These are phyloP conservation scores for Lentinula boryana DNA, from an alignment of 768 basidiomycete species.

Conservation along the genomic window DNA sequence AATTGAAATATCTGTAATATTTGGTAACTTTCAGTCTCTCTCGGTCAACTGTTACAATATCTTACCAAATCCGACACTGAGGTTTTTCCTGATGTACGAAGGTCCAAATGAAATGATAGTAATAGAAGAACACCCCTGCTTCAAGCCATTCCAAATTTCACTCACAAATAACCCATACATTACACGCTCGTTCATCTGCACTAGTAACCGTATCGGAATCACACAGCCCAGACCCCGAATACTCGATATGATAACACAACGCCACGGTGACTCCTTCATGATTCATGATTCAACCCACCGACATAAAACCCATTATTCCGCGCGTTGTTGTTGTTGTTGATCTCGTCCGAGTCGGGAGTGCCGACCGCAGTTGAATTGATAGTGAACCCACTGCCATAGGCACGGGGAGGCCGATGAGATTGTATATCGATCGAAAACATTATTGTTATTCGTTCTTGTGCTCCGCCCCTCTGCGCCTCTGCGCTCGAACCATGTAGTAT, in stretches of 20 bases:
- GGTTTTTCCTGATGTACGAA: too few relatives aligned
- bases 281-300: background rate
- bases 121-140: too few relatives aligned
- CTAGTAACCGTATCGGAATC: background rate
- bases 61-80: too few relatives aligned
- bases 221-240: background rate
- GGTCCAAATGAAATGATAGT: too few relatives aligned
- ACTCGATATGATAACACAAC: background rate
- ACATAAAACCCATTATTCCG: background rate
- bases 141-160: background rate
- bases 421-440: too few relatives aligned
- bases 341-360: background rate
- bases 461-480: too few relatives aligned
- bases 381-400: background rate
- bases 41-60: too few relatives aligned
- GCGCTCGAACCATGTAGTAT: too few relatives aligned
- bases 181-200: background rate
- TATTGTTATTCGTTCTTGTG: too few relatives aligned
- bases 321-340: background rate
- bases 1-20: too few relatives aligned
- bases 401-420: too few relatives aligned
- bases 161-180: background rate
- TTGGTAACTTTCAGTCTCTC: too few relatives aligned
- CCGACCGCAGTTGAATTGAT: background rate
- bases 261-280: background rate